Evolutionary conservation across 2,329 filamentous ascomycete genomes (phyloP).

Genomic region (Rutstroemia sp.): DNA sequence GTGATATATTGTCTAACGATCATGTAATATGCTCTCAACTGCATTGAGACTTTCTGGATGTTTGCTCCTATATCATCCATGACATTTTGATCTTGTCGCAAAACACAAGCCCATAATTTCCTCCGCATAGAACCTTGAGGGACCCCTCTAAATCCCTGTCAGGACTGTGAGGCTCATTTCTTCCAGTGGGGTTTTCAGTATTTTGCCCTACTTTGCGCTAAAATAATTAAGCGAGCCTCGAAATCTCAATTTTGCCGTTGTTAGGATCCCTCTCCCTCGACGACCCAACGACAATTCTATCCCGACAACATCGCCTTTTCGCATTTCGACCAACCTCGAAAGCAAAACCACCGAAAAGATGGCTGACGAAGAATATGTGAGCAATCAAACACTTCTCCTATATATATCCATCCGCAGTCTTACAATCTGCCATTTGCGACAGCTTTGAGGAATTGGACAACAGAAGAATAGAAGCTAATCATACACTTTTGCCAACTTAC

Average conservation of each 20-base stretch:
- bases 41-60: no score
- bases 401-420: background rate
- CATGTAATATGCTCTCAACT: no score
- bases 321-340: conserved; percentile 26
- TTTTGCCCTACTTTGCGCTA: conserved; percentile 5
- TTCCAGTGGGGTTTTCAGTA: background rate
- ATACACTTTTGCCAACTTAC: conserved; percentile 20
- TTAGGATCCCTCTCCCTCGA: background rate
- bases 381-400: conserved; percentile 26
- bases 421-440: background rate
- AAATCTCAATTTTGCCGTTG: background rate
- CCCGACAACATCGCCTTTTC: conserved; percentile 11
- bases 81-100: background rate
- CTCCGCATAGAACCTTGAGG: background rate
- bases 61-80: no score
- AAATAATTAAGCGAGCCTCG: conserved; percentile 3
- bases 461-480: conserved; percentile 28
- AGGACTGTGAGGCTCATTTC: background rate
- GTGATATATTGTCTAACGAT: no score
- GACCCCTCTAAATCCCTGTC: background rate
- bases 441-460: background rate
- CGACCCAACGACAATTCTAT: conserved; percentile 12
- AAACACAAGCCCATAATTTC: no score
- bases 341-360: conserved; percentile 50
- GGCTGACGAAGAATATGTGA: conserved; percentile 72